phyloP scores from a whole-genome alignment of 495 filamentous ascomycete species.

The Oleoguttula mirabilis region DNA sequence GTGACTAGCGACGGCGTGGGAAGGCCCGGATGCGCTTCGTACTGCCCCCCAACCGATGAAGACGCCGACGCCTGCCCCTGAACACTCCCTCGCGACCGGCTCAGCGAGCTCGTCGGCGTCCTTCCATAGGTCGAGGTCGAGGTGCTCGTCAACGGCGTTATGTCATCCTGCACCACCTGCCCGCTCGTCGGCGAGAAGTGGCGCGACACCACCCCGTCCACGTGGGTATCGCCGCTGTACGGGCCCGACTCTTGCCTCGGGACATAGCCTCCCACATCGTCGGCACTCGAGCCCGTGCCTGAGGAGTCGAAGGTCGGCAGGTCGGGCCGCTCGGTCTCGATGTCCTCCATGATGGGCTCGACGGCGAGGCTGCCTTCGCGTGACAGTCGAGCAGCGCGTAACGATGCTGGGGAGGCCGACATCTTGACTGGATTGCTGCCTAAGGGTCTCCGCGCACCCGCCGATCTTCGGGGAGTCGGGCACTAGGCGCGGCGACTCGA shows the following conservation, averaged over 20 bases:
- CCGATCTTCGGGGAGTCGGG: too few species aligned
- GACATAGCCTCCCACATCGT: not conserved
- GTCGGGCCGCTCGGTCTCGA: conserved; percentile 11
- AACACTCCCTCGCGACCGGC: not conserved
- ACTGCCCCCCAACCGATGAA: not conserved
- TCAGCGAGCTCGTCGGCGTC: conserved; percentile 2
- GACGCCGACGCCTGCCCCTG: not conserved
- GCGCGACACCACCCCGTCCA: not conserved
- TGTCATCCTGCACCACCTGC: conserved; percentile 6
- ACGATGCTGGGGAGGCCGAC: too few species aligned
- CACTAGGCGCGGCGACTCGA: too few species aligned
- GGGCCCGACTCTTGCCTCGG: not conserved
- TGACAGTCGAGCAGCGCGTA: too few species aligned
- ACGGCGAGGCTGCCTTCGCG: too few species aligned
- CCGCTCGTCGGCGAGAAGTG: conserved; percentile 4
- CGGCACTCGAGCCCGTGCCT: conserved; percentile 2
- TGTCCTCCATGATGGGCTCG: conserved; percentile 20
- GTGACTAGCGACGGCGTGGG: conserved; percentile 4
- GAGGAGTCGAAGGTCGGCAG: conserved; percentile 21
- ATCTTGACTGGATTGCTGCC: too few species aligned
- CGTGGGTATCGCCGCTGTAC: not conserved
- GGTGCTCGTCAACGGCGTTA: conserved; percentile 25
- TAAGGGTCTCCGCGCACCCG: too few species aligned
- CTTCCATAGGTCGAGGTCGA: conserved; percentile 21
- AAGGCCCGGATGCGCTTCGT: not conserved